phyloP scores from a whole-genome alignment of 495 filamentous ascomycete genomes.

The Lasiosphaeriaceae sp. region DNA sequence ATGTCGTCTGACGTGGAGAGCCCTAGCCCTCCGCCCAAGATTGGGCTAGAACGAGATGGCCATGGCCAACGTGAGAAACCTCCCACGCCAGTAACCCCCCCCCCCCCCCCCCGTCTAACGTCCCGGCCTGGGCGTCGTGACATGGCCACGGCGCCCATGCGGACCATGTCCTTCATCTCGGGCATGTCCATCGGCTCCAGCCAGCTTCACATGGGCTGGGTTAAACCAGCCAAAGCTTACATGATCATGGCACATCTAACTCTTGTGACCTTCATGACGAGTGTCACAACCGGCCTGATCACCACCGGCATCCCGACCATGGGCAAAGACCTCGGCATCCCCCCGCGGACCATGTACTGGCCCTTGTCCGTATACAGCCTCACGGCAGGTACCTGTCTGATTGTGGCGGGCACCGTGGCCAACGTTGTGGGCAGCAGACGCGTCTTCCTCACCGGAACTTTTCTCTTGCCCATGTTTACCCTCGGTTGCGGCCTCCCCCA shows the following conservation, averaged over 20 bases:
- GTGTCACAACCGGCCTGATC: conserved; percentile 18
- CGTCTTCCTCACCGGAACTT: conserved; percentile 42
- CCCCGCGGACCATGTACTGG: conserved; percentile 38
- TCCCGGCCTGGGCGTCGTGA: no score
- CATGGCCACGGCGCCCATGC: no score
- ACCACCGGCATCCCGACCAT: conserved; percentile 43
- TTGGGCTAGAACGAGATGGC: no score
- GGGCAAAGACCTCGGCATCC: conserved; percentile 33
- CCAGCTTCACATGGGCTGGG: no score
- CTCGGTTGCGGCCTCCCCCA: conserved; percentile 42
- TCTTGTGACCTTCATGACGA: background rate
- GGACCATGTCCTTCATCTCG: no score
- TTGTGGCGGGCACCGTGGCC: conserved; percentile 47
- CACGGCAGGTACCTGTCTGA: conserved; percentile 41
- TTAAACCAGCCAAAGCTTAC: no score
- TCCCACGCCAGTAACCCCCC: no score
- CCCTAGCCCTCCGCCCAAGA: no score
- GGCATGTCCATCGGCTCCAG: no score
- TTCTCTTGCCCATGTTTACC: conserved; percentile 39
- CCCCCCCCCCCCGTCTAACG: no score
- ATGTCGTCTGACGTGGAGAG: no score
- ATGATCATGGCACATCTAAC: background rate
- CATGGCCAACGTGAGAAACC: no score
- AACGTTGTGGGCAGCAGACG: conserved; percentile 48
- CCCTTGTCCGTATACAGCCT: conserved; percentile 45